Evolutionary conservation across 805 yeast species (phyloP).

Genomic region (Sungouiella thailandica): DNA sequence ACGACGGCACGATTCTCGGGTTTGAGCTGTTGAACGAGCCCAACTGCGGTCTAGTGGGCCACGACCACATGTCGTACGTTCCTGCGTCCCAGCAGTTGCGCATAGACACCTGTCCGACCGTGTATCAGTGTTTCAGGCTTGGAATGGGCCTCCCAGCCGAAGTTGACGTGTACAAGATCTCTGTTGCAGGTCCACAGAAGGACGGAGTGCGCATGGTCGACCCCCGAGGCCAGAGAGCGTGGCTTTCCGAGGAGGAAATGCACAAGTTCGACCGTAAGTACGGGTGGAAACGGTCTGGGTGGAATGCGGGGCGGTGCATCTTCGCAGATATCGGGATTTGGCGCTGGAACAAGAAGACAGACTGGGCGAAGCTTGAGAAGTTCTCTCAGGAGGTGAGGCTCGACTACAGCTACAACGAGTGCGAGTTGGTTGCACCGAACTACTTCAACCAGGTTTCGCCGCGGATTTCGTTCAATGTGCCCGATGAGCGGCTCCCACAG

Average conservation of each 20-base stretch:
- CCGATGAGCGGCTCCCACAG: constrained; percentile 28
- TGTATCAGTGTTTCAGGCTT: constrained; percentile 62
- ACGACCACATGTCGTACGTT: constrained; percentile 44
- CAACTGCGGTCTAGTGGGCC: constrained; percentile 67
- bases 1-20: constrained; percentile 58
- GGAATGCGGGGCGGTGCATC: constrained; percentile 78
- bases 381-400: constrained; percentile 28
- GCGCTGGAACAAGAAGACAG: constrained; percentile 40
- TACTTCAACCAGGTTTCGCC: constrained; percentile 26
- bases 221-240: constrained; percentile 63
- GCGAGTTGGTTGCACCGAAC: constrained; percentile 26
- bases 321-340: constrained; percentile 82
- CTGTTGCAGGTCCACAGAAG: constrained; percentile 73
- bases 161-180: constrained; percentile 65
- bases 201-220: constrained; percentile 52
- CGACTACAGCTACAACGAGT: constrained; percentile 11
- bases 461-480: constrained; percentile 5
- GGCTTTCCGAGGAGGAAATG: constrained; percentile 53
- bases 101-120: constrained; percentile 80
- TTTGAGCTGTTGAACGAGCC: constrained; percentile 87
- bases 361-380: constrained; percentile 15
- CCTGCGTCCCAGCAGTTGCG: constrained; percentile 64
- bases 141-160: constrained; percentile 74
- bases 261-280: constrained; percentile 50
- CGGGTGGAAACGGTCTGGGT: constrained; percentile 63